Percentiles rank a stretch among this genome's conserved stretches.
phyloP scores from a whole-genome alignment of 441 rosid genomes.

The Euphorbia schlechtendalii region DNA sequence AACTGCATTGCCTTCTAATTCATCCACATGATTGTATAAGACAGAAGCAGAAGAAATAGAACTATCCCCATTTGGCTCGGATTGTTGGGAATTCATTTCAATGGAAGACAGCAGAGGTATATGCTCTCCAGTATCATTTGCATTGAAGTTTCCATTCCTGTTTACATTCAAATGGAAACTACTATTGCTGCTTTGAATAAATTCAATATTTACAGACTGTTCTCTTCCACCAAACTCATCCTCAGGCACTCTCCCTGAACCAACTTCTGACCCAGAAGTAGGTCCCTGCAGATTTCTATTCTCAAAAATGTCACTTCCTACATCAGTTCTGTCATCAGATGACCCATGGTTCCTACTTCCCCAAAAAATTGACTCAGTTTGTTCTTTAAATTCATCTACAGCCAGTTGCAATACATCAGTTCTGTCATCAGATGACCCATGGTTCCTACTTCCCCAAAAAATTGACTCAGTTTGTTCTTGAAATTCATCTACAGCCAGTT shows the following conservation, averaged over 20 bases:
- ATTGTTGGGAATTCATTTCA: constrained; percentile 31
- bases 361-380: constrained; percentile 26
- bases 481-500: constrained; percentile 27
- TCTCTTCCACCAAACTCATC: constrained; percentile 31
- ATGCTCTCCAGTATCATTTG: constrained; percentile 27
- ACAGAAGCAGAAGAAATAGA: constrained; percentile 12
- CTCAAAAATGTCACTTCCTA: constrained; percentile 25
- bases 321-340: constrained; percentile 32
- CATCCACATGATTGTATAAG: constrained; percentile 20
- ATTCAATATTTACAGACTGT: constrained; percentile 25
- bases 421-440: constrained; percentile 27
- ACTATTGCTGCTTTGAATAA: constrained; percentile 31
- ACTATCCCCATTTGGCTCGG: constrained; percentile 24
- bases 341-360: constrained; percentile 28
- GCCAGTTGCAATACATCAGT: constrained; percentile 28
- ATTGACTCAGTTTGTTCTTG: constrained; percentile 28
- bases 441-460: constrained; percentile 29
- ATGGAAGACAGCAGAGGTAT: constrained; percentile 19
- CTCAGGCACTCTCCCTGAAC: constrained; percentile 37
- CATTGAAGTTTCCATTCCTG: constrained; percentile 23
- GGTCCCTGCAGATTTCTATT: constrained; percentile 34
- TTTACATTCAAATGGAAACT: constrained; percentile 25
- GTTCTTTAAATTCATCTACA: constrained; percentile 30
- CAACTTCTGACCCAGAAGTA: constrained; percentile 34
- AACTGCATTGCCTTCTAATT: constrained; percentile 28